phyloP scores from a whole-genome alignment of 371 early-diverging fungal species.

The Rhizopus sp. region DNA sequence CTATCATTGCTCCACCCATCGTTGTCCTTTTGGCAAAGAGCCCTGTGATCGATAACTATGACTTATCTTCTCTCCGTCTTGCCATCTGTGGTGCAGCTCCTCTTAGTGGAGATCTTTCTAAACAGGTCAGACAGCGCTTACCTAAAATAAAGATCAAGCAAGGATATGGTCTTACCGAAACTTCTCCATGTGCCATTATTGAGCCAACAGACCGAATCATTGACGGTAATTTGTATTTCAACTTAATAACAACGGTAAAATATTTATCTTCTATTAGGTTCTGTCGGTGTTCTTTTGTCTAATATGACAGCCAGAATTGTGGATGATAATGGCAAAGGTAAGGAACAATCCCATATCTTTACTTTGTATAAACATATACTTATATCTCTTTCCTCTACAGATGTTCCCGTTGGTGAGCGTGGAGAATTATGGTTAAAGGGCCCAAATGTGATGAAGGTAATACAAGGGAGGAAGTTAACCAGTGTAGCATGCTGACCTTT shows the following conservation, averaged over 20 bases:
- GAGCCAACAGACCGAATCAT: conserved; percentile 20
- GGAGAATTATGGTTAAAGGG: conserved; percentile 84
- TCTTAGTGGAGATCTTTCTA: conserved; percentile 58
- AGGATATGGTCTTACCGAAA: conserved; percentile 33
- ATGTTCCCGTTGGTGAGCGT: conserved; percentile 51
- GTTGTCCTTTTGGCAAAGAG: conserved; percentile 61
- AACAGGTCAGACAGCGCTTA: conserved; percentile 42
- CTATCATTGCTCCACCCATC: conserved; percentile 81
- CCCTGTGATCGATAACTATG: conserved; percentile 64
- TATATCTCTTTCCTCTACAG: conserved; percentile 26
- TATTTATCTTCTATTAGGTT: conserved; percentile 41
- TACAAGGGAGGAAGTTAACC: neutral
- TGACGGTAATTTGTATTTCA: conserved; percentile 7
- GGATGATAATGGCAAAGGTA: conserved; percentile 59
- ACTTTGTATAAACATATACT: neutral
- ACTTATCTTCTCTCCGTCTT: conserved; percentile 61
- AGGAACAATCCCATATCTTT: conserved; percentile 3
- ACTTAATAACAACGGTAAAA: neutral
- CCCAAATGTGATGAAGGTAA: conserved; percentile 75
- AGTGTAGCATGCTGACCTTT: conserved; percentile 32
- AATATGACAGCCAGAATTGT: conserved; percentile 70
- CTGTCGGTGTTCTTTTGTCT: conserved; percentile 70
- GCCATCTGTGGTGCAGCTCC: conserved; percentile 84
- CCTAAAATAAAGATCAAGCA: conserved; percentile 42
- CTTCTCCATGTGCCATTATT: conserved; percentile 19